These are phyloP conservation scores for Backusella morwellensis DNA, from an alignment of 192 early-diverging fungal genomes.

Conservation along the genomic window DNA sequence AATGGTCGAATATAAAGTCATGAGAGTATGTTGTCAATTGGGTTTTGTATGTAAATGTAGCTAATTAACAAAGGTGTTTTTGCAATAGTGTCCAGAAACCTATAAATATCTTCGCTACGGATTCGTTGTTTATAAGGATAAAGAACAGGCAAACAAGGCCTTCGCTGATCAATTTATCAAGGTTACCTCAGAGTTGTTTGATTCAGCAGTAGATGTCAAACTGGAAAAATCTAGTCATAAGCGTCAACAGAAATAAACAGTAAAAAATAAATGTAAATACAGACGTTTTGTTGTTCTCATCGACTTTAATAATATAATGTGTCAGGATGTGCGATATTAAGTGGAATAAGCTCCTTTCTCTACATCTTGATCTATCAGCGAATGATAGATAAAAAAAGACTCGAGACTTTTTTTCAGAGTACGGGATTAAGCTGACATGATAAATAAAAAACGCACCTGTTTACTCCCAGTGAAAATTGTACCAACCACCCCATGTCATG, in stretches of 20 bases:
- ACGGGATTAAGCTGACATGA: too few species aligned
- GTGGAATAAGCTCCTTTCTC: too few species aligned
- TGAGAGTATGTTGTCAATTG: slow-evolving; percentile 20
- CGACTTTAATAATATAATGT: too few species aligned
- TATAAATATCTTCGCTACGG: slow-evolving; percentile 24
- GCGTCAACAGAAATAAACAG: background rate
- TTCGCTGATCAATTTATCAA: slow-evolving; percentile 21
- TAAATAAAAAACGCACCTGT: too few species aligned
- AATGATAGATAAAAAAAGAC: too few species aligned
- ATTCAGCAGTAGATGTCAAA: slow-evolving; percentile 19
- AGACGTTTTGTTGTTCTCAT: too few species aligned
- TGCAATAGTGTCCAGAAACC: slow-evolving; percentile 28
- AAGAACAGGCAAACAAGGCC: slow-evolving; percentile 21
- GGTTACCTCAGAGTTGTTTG: slow-evolving; percentile 6
- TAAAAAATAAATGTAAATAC: background rate
- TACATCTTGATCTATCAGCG: too few species aligned
- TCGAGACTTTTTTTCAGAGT: too few species aligned
- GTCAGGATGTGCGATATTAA: too few species aligned
- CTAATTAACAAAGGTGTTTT: background rate
- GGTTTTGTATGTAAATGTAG: background rate
- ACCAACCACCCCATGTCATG: too few species aligned
- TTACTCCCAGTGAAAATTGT: too few species aligned
- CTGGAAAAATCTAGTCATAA: background rate
- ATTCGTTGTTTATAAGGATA: slow-evolving; percentile 27
- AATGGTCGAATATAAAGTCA: slow-evolving; percentile 32